Evolutionary conservation across 805 yeast species (phyloP), one percentile per base, ranked within the genome.

Genomic region (Candida silvatica): DNA sequence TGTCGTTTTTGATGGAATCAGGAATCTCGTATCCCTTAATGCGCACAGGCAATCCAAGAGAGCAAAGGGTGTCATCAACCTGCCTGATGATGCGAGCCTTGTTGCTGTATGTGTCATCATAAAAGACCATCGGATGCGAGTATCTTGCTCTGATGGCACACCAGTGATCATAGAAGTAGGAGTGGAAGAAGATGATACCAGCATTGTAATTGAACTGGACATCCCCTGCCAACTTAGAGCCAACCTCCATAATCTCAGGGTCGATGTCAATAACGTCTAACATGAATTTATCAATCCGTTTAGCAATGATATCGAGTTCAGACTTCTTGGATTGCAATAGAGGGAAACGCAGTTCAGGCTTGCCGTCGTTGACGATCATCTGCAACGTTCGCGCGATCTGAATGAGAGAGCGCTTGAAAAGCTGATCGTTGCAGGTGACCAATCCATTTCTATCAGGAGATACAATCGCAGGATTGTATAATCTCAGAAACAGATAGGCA

Each of bases 381-480:
- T 90, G 97, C 16, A 90, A 60, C 15, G 82, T 78, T 47, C 86
- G 84, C 2, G 95, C 95, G 23, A 88, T 55, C 37, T 83, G 77
- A 36, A 88, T 75, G 34, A 84, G 67, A 0, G 85, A 72, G 43
- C 95, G 68, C 41, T 86, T 59, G 31, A 53, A 45, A 6, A 37
- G 42, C n/a, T 41, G 35, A 4, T 48, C 39, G 8, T 32, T 24
- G 2, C 34, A 25, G 7, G 41, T 19, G 2, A 47, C 38, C 31
- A 59, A 51, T 17, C 47, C 48, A 24, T 47, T 67, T 5, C 79
- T 66, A 38, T 84, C 94, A 0, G 97, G 97, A 23, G 86, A 77
- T 11, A 88, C 88, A 46, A 88, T 77, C 0, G 95, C 94, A 9
- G 97, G 97, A 52, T 94, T 82, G 40, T 81, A 68, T 42, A 80